Evolutionary conservation across 148 eudicot genomes (phyloP), one percentile per base, ranked within the genome.

Genomic region (Vaccinium vitisidaea): DNA sequence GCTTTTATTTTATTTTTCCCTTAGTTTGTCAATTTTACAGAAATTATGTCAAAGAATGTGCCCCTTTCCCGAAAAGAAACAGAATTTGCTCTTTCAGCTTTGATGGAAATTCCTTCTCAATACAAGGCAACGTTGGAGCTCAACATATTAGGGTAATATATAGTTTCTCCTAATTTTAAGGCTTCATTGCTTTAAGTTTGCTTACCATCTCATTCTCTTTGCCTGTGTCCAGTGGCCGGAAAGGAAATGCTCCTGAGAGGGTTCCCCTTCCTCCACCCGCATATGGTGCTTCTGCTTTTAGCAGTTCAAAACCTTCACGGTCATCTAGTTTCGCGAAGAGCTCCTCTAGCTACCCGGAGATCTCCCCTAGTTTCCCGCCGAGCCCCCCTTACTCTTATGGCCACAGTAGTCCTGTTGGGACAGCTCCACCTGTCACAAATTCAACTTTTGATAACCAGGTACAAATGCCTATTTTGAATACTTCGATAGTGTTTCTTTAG

Each of bases 81-180:
- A 32, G 94, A 95, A 83, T 95, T 95, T 88, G 98, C 99, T 71
- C 91, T 97, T 65, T 63, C 96, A 77, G 98, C 99, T 46, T 82
- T 97, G 81, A 97, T 97, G 99, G 98, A 95, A 86, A 92, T 97
- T 87, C 99, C 99, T 83, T 81, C 94, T 82, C 99, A 97, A 79
- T 97, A 95, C 65, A 94, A 93, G 86, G 98, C 98, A 80, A 95
- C 98, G 4, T 86, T 93, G 71, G 98, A 94, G 90, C 95, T 94
- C 82, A 87, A 85, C 85, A 80, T 97, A 83, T 87, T 95, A 82
- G 98, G 99, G 99, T 97, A 91, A 88, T 23, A 1, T 23, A 43
- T 75, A 13, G 32, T 43, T 84, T 56, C 67, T 52, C 55, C 61
- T 79, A 55, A 78, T 52, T 43, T 74, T 63, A 63, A 27, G 55